These are phyloP conservation scores for Taiozyma sp. DNA, from an alignment of 1,139 yeast species.

Conservation along the genomic window DNA sequence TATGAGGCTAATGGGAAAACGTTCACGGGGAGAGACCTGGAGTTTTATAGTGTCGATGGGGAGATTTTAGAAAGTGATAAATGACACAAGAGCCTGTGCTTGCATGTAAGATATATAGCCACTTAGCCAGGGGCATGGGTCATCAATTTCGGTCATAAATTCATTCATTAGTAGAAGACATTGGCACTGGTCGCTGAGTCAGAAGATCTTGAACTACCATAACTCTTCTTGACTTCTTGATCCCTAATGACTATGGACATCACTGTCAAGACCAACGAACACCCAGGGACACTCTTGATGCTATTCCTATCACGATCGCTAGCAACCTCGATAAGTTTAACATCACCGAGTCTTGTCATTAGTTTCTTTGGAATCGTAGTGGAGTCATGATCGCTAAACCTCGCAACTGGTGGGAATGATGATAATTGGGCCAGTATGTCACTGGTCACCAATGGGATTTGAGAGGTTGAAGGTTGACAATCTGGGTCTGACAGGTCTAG, in stretches of 20 bases:
- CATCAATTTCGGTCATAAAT: neutral
- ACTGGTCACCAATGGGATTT: neutral
- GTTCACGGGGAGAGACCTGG: neutral
- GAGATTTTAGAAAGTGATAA: neutral
- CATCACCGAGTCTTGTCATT: constrained; percentile 26
- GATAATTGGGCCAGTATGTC: constrained; percentile 8
- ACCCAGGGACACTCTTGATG: constrained; percentile 25
- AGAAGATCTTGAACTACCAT: constrained; percentile 18
- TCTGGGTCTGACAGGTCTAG: constrained; percentile 3
- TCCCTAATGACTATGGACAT: constrained; percentile 30
- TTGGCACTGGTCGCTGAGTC: constrained; percentile 8
- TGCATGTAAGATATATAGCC: neutral
- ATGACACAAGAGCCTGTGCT: neutral
- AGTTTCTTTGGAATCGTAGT: constrained; percentile 27
- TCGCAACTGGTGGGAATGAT: constrained; percentile 16
- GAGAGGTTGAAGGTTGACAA: constrained; percentile 1
- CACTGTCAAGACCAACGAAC: constrained; percentile 28
- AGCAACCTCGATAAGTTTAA: constrained; percentile 25
- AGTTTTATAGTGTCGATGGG: constrained; percentile 8
- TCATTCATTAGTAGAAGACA: constrained; percentile 3
- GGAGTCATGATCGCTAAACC: constrained; percentile 23
- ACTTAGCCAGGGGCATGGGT: too few species aligned
- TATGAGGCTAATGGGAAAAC: constrained; percentile 4
- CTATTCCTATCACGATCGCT: constrained; percentile 14
- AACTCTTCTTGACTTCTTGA: constrained; percentile 17